phyloP scores from a whole-genome alignment of 78 protist genomes.

The Dictyostelium citrinum region DNA sequence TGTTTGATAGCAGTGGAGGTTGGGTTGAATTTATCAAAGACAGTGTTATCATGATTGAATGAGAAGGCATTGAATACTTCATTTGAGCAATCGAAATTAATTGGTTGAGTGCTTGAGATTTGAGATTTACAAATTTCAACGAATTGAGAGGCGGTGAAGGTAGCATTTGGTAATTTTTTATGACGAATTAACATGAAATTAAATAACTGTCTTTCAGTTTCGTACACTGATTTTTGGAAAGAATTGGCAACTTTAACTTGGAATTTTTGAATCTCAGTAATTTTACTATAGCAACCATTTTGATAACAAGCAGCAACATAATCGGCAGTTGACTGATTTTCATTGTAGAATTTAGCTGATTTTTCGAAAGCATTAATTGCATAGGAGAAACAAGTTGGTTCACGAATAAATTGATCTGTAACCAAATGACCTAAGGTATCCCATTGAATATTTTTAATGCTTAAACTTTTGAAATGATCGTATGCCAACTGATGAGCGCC shows the following conservation, averaged over 20 bases:
- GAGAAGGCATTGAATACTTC: not conserved
- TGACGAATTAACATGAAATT: constrained; percentile 5
- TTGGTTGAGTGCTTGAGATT: not conserved
- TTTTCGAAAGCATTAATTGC: not conserved
- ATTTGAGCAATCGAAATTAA: not conserved
- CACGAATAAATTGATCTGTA: constrained; percentile 3
- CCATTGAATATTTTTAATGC: constrained; percentile 62
- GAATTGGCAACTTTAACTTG: constrained; percentile 31
- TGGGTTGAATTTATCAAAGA: constrained; percentile 13
- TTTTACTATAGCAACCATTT: constrained; percentile 19
- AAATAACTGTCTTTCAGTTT: constrained; percentile 22
- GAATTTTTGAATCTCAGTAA: constrained; percentile 45
- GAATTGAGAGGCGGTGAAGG: not conserved
- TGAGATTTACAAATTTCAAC: not conserved
- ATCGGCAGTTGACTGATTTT: constrained; percentile 51
- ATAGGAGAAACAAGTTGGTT: not conserved
- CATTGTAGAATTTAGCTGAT: constrained; percentile 25
- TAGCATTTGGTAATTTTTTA: not conserved
- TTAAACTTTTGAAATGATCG: constrained; percentile 6
- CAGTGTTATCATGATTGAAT: constrained; percentile 43
- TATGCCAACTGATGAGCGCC: not conserved
- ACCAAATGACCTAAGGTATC: constrained; percentile 30
- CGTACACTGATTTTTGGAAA: constrained; percentile 11
- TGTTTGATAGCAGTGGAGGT: not conserved
- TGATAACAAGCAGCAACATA: constrained; percentile 36